Evolutionary conservation across 2,329 filamentous ascomycete genomes (phyloP).

Genomic region (Xylariaceae sp.): DNA sequence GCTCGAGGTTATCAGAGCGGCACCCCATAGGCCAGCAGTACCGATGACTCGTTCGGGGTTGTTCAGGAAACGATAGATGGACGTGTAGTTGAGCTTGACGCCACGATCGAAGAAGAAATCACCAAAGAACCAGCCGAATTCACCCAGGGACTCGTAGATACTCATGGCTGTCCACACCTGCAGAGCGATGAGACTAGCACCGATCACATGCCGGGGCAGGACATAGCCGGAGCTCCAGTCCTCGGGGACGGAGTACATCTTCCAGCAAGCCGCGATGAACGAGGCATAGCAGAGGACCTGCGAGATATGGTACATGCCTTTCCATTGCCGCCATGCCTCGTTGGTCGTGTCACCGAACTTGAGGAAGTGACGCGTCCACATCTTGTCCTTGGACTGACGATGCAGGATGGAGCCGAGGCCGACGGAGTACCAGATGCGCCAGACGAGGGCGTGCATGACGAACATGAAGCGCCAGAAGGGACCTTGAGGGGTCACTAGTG

Average conservation of each 20-base stretch:
- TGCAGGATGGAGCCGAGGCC: conserved; percentile 83
- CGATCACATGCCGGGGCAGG: conserved; percentile 80
- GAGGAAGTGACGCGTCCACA: conserved; percentile 95
- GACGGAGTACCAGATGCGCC: conserved; percentile 88
- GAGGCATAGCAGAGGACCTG: conserved; percentile 85
- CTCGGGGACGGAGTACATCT: conserved; percentile 83
- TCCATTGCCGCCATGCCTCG: conserved; percentile 98
- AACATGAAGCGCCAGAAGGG: conserved; percentile 71
- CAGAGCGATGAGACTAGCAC: conserved; percentile 71
- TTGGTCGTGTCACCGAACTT: conserved; percentile 88
- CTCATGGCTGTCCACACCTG: conserved; percentile 91
- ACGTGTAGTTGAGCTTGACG: conserved; percentile 87
- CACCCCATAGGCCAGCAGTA: conserved; percentile 90
- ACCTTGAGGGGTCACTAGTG: conserved; percentile 72
- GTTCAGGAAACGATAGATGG: conserved; percentile 97
- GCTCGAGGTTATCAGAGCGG: conserved; percentile 89
- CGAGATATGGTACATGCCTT: conserved; percentile 88
- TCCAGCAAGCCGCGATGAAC: conserved; percentile 89
- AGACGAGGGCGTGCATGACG: conserved; percentile 70
- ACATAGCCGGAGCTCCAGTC: conserved; percentile 86
- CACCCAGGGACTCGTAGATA: conserved; percentile 91
- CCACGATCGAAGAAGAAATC: conserved; percentile 96
- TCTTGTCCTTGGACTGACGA: conserved; percentile 81
- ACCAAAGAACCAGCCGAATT: conserved; percentile 98
- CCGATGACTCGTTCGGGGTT: conserved; percentile 94